Conservation (phyloP, 2,329 filamentous ascomycete species). For the Ophiostoma piceae region DNA sequence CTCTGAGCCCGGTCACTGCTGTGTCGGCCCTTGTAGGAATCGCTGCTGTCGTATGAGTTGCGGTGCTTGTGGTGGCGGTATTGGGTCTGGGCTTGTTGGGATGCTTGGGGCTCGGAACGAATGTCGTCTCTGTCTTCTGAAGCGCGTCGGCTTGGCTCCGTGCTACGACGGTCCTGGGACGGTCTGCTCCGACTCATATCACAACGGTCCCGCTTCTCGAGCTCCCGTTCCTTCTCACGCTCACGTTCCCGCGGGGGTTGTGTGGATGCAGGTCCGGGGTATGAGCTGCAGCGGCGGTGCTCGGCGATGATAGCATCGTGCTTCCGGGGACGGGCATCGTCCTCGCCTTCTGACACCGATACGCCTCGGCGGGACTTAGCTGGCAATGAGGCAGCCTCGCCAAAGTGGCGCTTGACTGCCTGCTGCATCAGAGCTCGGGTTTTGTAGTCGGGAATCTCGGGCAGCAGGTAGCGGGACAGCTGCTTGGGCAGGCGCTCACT, state of each 20-base stretch:
- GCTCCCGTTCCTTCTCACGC: neutral
- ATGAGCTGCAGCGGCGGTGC: slow-evolving; percentile 14
- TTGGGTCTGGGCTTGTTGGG: neutral
- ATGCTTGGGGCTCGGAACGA: neutral
- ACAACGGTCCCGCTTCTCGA: neutral
- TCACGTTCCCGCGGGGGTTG: neutral
- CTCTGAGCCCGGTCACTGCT: neutral
- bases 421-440: slow-evolving; percentile 57
- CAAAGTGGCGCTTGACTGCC: slow-evolving; percentile 48
- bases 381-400: slow-evolving; percentile 22
- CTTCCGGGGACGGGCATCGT: neutral
- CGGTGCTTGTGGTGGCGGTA: neutral
- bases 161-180: neutral
- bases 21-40: neutral
- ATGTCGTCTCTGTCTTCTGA: neutral
- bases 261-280: neutral
- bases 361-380: neutral
- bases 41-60: neutral
- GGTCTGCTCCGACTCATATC: slow-evolving; percentile 12
- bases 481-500: slow-evolving; percentile 74
- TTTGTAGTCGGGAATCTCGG: slow-evolving; percentile 51
- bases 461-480: slow-evolving; percentile 68
- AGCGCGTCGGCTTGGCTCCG: neutral
- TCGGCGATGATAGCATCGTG: neutral
- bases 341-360: neutral